Evolutionary conservation across 1,284 basidiomycete species (phyloP), one percentile per base, ranked within the genome.

Genomic region (Xanthoconium separans): DNA sequence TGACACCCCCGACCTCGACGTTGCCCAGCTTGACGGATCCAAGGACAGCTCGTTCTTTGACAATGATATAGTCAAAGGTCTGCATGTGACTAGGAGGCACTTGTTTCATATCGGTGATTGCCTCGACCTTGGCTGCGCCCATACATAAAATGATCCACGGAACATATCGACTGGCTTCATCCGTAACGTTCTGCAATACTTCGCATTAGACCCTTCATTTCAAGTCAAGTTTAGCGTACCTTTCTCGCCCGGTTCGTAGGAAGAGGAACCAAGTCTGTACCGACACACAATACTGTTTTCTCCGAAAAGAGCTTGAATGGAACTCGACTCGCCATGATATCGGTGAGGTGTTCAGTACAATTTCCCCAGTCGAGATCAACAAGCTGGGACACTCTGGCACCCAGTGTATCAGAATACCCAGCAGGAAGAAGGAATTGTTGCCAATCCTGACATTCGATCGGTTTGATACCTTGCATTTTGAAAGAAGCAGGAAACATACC

Each of bases 361-460:
- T 75, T 76, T 22, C 89, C 86, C 89, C 90, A 91, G 56, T 82
- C 76, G 22, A 82, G 68, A 60, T 92, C 87, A 29, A 93, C 78
- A 50, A 84, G 69, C 62, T 95, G 92, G 1, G 87, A 86, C 4
- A 85, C 71, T 18, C 78, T 73, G 9, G 79, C 76, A 24, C 75
- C 66, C 7, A 86, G 71, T 9, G 65, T 47, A 5, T 81, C 76
- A 8, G 83, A 85, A 55, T 73, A 77, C 0, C 92, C 93, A 34
- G 90, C 82, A 8, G 87, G 77, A 3, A 93, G 75, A 50, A 93
- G 73, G 61, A 81, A 88, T 1, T 71, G 65, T 29, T 71, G 70
- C 90, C 91, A 95, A 40, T 84, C 78, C 58, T 77, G 67, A 50
- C 44, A 51, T 16, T 16, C 13, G 34, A 37, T 55, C 54, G 52